phyloP scores from a whole-genome alignment of 202 grass and related monocot genomes.

The Zizania palustris region DNA sequence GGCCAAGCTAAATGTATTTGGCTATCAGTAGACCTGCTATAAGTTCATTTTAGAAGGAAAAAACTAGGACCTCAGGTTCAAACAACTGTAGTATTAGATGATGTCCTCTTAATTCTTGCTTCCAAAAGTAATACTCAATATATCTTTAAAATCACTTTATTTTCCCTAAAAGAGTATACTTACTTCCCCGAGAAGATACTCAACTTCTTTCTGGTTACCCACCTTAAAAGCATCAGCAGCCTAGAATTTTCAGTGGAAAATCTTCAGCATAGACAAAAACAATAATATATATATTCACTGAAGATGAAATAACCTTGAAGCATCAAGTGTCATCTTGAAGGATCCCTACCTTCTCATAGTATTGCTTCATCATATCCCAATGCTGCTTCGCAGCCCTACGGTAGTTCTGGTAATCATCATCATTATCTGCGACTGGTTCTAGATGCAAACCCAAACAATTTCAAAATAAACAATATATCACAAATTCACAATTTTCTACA shows the following conservation, averaged over 20 bases:
- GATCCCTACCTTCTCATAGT: conserved; percentile 75
- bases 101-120: conserved; percentile 17
- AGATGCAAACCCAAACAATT: conserved; percentile 21
- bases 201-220: conserved; percentile 58
- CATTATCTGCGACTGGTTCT: conserved; percentile 48
- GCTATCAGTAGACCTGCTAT: not conserved
- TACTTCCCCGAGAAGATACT: conserved; percentile 70
- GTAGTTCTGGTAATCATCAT: conserved; percentile 74
- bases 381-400: conserved; percentile 70
- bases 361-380: conserved; percentile 86
- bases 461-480: conserved; percentile 36
- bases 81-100: not conserved
- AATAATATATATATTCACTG: conserved; percentile 25
- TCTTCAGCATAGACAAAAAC: conserved; percentile 34
- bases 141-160: conserved; percentile 1
- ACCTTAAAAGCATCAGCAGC: conserved; percentile 72
- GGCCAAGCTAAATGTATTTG: conserved; percentile 10
- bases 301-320: conserved; percentile 32
- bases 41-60: not conserved
- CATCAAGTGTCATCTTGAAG: not conserved
- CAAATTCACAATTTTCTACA: conserved; percentile 24
- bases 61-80: not conserved
- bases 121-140: not conserved
- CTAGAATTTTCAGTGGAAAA: conserved; percentile 48
- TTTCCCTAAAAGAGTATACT: conserved; percentile 24